A percentile compares a stretch with the other conserved stretches of the same genome.
Evolutionary conservation across 2,329 filamentous ascomycete species (phyloP).

Genomic region (Pyrenochaeta sp.): DNA sequence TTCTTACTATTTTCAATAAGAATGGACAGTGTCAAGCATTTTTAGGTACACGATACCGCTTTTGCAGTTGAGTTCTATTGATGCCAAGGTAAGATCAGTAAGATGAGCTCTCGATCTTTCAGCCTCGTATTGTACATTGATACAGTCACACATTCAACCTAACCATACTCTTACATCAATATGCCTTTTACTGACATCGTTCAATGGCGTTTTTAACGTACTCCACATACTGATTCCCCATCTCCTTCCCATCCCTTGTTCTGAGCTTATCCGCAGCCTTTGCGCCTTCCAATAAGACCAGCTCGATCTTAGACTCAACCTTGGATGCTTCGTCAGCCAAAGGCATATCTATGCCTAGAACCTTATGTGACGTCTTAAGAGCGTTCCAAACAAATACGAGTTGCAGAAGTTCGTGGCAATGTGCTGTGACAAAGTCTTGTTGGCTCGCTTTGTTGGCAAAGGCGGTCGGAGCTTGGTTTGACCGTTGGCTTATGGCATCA

Average conservation of each 20-base stretch:
- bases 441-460: constrained; percentile 9
- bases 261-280: constrained; percentile 12
- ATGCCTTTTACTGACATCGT: not conserved
- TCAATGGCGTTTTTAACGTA: constrained; percentile 6
- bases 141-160: not conserved
- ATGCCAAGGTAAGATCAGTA: too few relatives aligned
- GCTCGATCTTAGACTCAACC: constrained; percentile 17
- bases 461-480: constrained; percentile 14
- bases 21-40: too few relatives aligned
- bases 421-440: constrained; percentile 1
- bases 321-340: constrained; percentile 29
- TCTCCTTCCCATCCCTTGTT: not conserved
- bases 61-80: too few relatives aligned
- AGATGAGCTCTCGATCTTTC: too few relatives aligned
- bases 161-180: not conserved
- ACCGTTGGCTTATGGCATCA: constrained; percentile 4
- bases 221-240: not conserved
- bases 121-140: too few relatives aligned
- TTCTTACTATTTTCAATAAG: too few relatives aligned
- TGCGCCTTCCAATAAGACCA: constrained; percentile 12
- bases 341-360: constrained; percentile 50
- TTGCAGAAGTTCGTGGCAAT: constrained; percentile 35
- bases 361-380: constrained; percentile 52
- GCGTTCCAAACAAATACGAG: constrained; percentile 54
- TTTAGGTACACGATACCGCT: too few relatives aligned